These are phyloP conservation scores for Aspergillus persii DNA, from an alignment of 2,329 filamentous ascomycete species.

Conservation along the genomic window DNA sequence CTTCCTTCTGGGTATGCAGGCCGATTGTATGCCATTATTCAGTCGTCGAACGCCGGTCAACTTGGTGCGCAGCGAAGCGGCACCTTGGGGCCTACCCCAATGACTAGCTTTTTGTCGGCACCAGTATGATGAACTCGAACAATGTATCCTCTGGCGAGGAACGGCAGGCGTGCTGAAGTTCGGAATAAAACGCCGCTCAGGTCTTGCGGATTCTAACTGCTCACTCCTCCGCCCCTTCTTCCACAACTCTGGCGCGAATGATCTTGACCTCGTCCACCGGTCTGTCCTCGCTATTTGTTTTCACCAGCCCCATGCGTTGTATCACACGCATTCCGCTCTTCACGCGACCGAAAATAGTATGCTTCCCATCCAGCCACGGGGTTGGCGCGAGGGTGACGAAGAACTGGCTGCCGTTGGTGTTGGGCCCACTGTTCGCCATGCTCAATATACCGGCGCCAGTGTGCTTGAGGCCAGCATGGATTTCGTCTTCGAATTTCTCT, in stretches of 20 bases:
- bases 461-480: slow-evolving; percentile 74
- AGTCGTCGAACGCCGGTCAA: not conserved
- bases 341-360: slow-evolving; percentile 93
- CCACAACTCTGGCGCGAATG: slow-evolving; percentile 67
- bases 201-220: not conserved
- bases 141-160: not conserved
- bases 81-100: not conserved
- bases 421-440: slow-evolving; percentile 92
- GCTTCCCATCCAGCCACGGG: slow-evolving; percentile 94
- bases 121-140: not conserved
- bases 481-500: slow-evolving; percentile 92
- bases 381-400: slow-evolving; percentile 93
- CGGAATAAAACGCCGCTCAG: not conserved
- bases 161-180: not conserved
- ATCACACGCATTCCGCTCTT: slow-evolving; percentile 80
- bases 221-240: slow-evolving; percentile 53
- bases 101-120: not conserved
- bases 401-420: slow-evolving; percentile 95
- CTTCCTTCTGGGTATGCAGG: not conserved
- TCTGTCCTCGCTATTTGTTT: slow-evolving; percentile 76
- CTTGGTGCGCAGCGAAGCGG: not conserved
- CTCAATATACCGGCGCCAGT: slow-evolving; percentile 89
- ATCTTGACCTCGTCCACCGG: slow-evolving; percentile 83
- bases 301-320: slow-evolving; percentile 82
- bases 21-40: not conserved